A percentile compares a stretch with the other conserved stretches of the same genome.
Evolutionary conservation across 768 basidiomycete genomes (phyloP).

Genomic region (Suillus placidus): DNA sequence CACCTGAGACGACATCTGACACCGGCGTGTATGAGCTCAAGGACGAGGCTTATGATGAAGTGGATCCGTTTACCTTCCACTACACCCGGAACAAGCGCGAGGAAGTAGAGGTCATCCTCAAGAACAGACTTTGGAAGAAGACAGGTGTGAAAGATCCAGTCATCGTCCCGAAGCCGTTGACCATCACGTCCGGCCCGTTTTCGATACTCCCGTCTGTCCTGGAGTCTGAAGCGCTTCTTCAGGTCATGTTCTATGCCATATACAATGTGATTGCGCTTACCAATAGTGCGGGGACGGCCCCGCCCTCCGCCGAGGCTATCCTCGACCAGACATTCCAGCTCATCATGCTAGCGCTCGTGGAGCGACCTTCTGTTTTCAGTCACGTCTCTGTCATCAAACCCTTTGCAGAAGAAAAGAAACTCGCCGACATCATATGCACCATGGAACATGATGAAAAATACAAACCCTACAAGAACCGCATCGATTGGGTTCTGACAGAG

Average conservation of each 20-base stretch:
- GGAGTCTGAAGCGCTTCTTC: conserved; percentile 70
- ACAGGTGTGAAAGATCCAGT: conserved; percentile 66
- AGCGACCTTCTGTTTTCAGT: conserved; percentile 66
- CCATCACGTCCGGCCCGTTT: conserved; percentile 71
- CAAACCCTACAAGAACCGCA: conserved; percentile 68
- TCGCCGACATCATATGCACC: conserved; percentile 73
- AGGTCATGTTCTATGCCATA: conserved; percentile 82
- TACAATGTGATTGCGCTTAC: conserved; percentile 73
- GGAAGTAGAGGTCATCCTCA: conserved; percentile 80
- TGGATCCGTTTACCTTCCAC: conserved; percentile 96
- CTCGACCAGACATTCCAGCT: conserved; percentile 89
- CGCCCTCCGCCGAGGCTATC: conserved; percentile 84
- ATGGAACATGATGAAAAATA: conserved; percentile 80
- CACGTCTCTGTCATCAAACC: conserved; percentile 52
- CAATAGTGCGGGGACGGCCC: conserved; percentile 57
- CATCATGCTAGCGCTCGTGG: conserved; percentile 81
- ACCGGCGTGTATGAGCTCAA: conserved; percentile 88
- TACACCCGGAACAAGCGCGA: conserved; percentile 93
- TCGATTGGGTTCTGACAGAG: conserved; percentile 73
- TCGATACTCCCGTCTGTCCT: conserved; percentile 61
- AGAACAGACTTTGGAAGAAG: conserved; percentile 66
- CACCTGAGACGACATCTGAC: conserved; percentile 78
- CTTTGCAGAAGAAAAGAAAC: conserved; percentile 61
- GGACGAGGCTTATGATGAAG: conserved; percentile 79
- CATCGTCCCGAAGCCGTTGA: conserved; percentile 72